These are phyloP conservation scores for Suillus clintonianus DNA, from an alignment of 768 basidiomycete genomes.

Conservation along the genomic window DNA sequence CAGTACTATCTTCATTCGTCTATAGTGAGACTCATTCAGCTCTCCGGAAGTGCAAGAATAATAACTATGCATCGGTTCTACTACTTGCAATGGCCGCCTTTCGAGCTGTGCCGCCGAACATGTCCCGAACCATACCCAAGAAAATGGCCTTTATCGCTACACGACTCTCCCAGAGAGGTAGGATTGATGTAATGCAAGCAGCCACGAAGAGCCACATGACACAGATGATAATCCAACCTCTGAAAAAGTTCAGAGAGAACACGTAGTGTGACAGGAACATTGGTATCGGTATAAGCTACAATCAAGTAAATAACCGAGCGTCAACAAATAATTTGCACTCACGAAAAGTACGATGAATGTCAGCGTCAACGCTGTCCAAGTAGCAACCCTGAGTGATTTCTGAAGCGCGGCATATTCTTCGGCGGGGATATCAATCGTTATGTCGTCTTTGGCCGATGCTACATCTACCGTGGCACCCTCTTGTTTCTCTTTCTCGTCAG, in stretches of 20 bases:
- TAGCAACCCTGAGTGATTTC: conserved; percentile 14
- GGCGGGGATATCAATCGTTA: neutral
- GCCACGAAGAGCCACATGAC: conserved; percentile 19
- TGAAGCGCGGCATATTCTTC: conserved; percentile 10
- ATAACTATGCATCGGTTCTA: neutral
- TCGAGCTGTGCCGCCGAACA: neutral
- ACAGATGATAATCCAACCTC: conserved; percentile 17
- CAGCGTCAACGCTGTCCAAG: conserved; percentile 14
- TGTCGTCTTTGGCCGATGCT: conserved; percentile 6
- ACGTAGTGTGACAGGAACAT: conserved; percentile 20
- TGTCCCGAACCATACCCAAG: conserved; percentile 10
- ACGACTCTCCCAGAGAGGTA: conserved; percentile 20
- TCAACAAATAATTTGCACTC: neutral
- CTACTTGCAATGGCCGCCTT: neutral
- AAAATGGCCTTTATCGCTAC: conserved; percentile 12
- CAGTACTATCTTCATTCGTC: no score
- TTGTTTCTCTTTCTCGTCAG: conserved; percentile 15
- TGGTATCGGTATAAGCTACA: conserved; percentile 18
- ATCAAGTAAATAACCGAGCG: neutral
- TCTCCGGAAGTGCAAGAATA: neutral
- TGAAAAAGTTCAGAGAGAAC: conserved; percentile 18
- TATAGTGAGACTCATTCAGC: no score
- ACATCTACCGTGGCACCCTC: conserved; percentile 2
- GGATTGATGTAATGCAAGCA: conserved; percentile 15
- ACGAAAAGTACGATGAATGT: conserved; percentile 19